phyloP scores from a whole-genome alignment of 192 early-diverging fungal genomes.

The Backusella luteola region DNA sequence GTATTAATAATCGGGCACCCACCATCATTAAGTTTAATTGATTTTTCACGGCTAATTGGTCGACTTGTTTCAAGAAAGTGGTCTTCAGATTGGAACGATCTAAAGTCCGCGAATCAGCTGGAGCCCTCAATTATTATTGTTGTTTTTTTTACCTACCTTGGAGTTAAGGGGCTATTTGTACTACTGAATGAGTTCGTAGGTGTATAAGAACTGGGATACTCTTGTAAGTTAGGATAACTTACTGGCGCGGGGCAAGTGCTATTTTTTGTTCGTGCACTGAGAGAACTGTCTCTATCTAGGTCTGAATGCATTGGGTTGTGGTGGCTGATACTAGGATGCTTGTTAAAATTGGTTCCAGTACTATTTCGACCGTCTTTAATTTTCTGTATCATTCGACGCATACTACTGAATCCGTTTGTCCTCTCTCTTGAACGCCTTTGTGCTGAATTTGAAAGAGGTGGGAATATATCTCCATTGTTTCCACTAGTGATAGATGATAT shows the following conservation, averaged over 20 bases:
- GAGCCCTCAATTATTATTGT: background rate
- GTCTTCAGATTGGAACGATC: background rate
- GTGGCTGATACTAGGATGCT: background rate
- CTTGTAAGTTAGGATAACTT: background rate
- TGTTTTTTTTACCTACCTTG: background rate
- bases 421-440: background rate
- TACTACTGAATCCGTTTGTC: background rate
- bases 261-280: background rate
- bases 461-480: background rate
- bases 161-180: background rate
- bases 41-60: background rate
- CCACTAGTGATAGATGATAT: background rate
- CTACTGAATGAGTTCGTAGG: background rate
- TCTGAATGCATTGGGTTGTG: background rate
- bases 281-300: background rate
- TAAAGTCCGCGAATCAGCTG: slow-evolving; percentile 1
- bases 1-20: background rate
- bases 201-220: background rate
- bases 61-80: background rate
- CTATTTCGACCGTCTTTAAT: background rate
- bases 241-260: background rate
- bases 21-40: background rate
- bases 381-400: background rate
- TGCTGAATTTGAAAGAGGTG: background rate
- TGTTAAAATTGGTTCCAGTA: background rate